A percentile compares a stretch with the other conserved stretches of the same genome.
Evolutionary conservation across 2,329 filamentous ascomycete species (phyloP).

Genomic region (Ambrosiella xylebori): DNA sequence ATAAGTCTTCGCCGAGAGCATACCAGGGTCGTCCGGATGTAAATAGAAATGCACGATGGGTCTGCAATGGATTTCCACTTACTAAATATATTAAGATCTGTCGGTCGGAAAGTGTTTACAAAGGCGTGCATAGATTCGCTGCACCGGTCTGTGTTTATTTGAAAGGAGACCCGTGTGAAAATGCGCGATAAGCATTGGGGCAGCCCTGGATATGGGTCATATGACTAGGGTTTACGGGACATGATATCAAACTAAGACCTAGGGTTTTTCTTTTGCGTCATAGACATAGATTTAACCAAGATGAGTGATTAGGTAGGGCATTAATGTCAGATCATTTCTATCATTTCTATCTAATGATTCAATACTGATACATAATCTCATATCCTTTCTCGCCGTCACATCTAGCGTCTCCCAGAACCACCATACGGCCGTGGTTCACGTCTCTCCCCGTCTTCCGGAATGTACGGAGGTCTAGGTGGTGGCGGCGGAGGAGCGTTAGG

Average conservation of each 20-base stretch:
- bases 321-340: not conserved
- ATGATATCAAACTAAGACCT: not conserved
- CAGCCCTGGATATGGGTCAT: not conserved
- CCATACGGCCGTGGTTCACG: constrained; percentile 11
- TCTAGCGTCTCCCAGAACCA: constrained; percentile 2
- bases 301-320: not conserved
- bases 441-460: not conserved
- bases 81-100: not conserved
- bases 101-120: not conserved
- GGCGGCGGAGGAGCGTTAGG: constrained; percentile 8
- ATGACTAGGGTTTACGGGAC: not conserved
- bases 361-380: too few species aligned
- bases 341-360: not conserved
- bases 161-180: not conserved
- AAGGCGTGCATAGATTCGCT: not conserved
- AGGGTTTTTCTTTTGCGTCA: not conserved
- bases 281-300: not conserved
- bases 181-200: not conserved
- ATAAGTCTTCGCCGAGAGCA: not conserved
- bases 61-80: too few species aligned
- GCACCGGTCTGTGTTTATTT: not conserved
- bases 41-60: not conserved
- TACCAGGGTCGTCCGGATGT: not conserved
- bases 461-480: constrained; percentile 10
- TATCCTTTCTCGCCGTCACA: not conserved